phyloP scores from a whole-genome alignment of 768 basidiomycete genomes.

The Russula earlei region DNA sequence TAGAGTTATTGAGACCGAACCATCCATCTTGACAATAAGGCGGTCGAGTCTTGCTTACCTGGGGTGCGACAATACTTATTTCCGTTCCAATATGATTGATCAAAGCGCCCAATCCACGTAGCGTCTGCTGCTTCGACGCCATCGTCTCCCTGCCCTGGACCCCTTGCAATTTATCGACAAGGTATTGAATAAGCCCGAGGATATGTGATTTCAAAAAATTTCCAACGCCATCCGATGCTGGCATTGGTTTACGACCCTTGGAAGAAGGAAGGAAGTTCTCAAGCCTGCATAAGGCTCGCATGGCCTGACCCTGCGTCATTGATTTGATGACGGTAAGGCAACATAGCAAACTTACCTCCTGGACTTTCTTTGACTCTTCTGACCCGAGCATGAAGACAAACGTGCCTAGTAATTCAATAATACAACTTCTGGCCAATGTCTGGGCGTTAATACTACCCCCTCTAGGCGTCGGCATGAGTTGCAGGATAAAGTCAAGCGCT shows the following conservation, averaged over 20 bases:
- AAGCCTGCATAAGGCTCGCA: constrained; percentile 37
- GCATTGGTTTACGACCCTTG: constrained; percentile 23
- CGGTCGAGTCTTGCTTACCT: constrained; percentile 39
- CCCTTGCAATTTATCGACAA: constrained; percentile 84
- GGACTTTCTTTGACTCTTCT: constrained; percentile 37
- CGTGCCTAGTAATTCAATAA: constrained; percentile 61
- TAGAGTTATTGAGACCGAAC: constrained; percentile 27
- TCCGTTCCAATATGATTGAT: constrained; percentile 60
- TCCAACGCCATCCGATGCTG: constrained; percentile 34
- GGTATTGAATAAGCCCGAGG: constrained; percentile 73
- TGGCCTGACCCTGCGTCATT: constrained; percentile 24
- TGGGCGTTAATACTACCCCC: constrained; percentile 31
- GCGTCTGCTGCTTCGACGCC: constrained; percentile 60
- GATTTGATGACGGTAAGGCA: background rate
- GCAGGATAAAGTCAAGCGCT: constrained; percentile 52
- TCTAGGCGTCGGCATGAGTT: constrained; percentile 42
- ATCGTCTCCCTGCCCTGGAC: constrained; percentile 66
- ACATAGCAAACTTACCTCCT: constrained; percentile 23
- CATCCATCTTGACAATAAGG: constrained; percentile 3
- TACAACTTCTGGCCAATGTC: constrained; percentile 53
- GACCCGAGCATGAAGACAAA: constrained; percentile 75
- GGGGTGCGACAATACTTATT: constrained; percentile 73
- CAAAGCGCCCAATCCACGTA: constrained; percentile 69
- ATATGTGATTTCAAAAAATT: constrained; percentile 65
- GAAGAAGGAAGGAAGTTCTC: constrained; percentile 26